These are phyloP conservation scores for Colletotrichum sp. DNA, from an alignment of 2,329 filamentous ascomycete species.

Conservation along the genomic window DNA sequence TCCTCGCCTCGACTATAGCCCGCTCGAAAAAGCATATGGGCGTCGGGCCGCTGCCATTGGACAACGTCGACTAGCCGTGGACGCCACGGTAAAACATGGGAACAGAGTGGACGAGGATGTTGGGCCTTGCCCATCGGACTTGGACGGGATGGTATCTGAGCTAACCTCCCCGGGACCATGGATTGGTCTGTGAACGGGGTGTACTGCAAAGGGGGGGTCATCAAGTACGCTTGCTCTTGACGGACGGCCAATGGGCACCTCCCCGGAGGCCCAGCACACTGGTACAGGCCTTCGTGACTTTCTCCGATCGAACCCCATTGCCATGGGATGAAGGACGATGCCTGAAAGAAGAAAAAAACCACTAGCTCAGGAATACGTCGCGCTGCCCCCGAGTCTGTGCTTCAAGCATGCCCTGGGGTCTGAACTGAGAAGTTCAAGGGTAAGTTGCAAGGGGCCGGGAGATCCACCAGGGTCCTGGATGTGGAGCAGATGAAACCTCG, in stretches of 20 bases:
- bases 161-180: background rate
- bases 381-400: background rate
- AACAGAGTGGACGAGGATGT: background rate
- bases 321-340: slow-evolving; percentile 1
- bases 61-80: slow-evolving; percentile 3
- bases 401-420: background rate
- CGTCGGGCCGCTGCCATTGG: slow-evolving; percentile 3
- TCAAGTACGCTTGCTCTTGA: slow-evolving; percentile 1
- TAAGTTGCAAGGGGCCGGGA: slow-evolving; percentile 11
- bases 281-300: slow-evolving; percentile 8
- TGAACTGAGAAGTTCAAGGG: background rate
- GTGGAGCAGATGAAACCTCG: slow-evolving; percentile 18
- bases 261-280: slow-evolving; percentile 15
- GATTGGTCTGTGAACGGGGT: background rate
- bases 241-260: slow-evolving; percentile 8
- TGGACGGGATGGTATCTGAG: background rate
- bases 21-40: slow-evolving; percentile 7
- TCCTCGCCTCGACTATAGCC: slow-evolving; percentile 16
- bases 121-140: background rate
- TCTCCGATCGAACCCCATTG: background rate
- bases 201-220: background rate
- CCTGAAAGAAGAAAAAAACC: slow-evolving; percentile 7
- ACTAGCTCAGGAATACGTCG: background rate
- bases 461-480: slow-evolving; percentile 8
- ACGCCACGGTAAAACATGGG: slow-evolving; percentile 17